A percentile compares a stretch with the other conserved stretches of the same genome.
phyloP scores from a whole-genome alignment of 768 basidiomycete species.

The Boletus fagicola region DNA sequence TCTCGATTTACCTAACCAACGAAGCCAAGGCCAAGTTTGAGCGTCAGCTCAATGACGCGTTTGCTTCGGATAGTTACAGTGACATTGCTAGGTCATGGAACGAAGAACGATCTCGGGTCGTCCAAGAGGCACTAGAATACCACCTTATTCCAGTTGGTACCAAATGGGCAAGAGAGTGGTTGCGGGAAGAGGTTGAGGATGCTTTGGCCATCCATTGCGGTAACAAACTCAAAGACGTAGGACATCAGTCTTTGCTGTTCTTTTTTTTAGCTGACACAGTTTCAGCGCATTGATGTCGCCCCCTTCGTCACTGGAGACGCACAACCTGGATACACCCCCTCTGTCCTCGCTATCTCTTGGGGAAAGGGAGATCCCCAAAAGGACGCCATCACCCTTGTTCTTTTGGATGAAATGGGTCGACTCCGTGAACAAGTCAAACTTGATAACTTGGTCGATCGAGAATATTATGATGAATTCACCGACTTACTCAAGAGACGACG shows the following conservation, averaged over 20 bases:
- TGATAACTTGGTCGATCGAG: constrained; percentile 77
- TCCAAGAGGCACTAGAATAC: constrained; percentile 75
- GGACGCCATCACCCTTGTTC: constrained; percentile 83
- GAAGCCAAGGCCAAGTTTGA: constrained; percentile 67
- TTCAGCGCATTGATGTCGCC: constrained; percentile 78
- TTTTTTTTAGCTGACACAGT: constrained; percentile 12
- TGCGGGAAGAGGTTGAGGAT: constrained; percentile 91
- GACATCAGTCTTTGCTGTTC: constrained; percentile 21
- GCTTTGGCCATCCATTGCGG: constrained; percentile 67
- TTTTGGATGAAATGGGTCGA: constrained; percentile 84
- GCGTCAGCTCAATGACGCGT: constrained; percentile 73
- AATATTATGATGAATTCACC: constrained; percentile 68
- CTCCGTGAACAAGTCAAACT: constrained; percentile 87
- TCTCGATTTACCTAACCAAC: constrained; percentile 65
- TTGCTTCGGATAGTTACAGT: constrained; percentile 80
- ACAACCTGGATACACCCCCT: constrained; percentile 66
- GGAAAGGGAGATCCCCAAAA: constrained; percentile 93
- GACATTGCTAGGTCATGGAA: constrained; percentile 92
- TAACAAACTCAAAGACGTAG: constrained; percentile 67
- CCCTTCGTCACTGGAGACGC: constrained; percentile 65
- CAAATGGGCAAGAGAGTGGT: constrained; percentile 88
- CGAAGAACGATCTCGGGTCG: constrained; percentile 71
- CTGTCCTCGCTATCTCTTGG: constrained; percentile 90
- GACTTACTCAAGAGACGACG: constrained; percentile 79
- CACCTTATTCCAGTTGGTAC: constrained; percentile 79